Conservation (phyloP, 2,329 filamentous ascomycete genomes). For the Cytospora schulzeri region DNA sequence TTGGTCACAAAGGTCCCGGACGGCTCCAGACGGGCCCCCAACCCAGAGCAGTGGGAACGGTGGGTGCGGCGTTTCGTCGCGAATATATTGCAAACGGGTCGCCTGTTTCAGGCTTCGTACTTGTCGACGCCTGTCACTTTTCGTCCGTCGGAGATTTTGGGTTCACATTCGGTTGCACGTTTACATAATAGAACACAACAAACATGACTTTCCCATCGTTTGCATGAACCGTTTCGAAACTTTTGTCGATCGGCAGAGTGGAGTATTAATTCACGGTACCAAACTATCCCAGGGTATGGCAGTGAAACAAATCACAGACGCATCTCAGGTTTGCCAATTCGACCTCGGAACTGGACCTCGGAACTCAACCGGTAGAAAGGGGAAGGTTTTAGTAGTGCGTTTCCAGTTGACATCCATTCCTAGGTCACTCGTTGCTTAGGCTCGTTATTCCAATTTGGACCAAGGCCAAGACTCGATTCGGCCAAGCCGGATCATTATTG, state of each 20-base stretch:
- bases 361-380: conserved; percentile 1
- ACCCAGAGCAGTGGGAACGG: not conserved
- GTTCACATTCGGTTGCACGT: conserved; percentile 16
- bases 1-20: conserved; percentile 8
- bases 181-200: conserved; percentile 6
- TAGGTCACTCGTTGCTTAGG: not conserved
- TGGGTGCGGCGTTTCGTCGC: conserved; percentile 13
- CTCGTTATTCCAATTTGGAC: not conserved
- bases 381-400: not conserved
- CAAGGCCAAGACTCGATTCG: too few relatives aligned
- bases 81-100: conserved; percentile 17
- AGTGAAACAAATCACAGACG: conserved; percentile 1
- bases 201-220: not conserved
- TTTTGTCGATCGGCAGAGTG: not conserved
- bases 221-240: conserved; percentile 24
- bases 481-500: too few relatives aligned
- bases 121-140: not conserved
- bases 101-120: conserved; percentile 16
- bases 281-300: too few relatives aligned
- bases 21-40: not conserved
- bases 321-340: conserved; percentile 1
- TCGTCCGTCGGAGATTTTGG: not conserved
- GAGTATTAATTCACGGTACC: not conserved
- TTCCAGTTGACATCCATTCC: not conserved
- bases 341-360: not conserved